These are phyloP conservation scores for Scopulariopsis brevicaulis DNA, from an alignment of 2,329 filamentous ascomycete genomes.

Conservation along the genomic window DNA sequence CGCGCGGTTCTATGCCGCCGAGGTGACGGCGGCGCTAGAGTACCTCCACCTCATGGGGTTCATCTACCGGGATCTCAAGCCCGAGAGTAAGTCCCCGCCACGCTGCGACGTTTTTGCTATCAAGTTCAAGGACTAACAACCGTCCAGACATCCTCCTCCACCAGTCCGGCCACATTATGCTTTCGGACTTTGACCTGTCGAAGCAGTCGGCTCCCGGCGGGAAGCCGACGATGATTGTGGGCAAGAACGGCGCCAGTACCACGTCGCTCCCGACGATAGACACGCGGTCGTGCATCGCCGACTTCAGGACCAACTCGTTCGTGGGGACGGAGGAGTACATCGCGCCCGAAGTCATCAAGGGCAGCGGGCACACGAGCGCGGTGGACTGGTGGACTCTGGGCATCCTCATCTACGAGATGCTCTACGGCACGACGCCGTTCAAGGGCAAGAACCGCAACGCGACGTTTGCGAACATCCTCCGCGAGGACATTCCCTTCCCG, in stretches of 20 bases:
- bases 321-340: slow-evolving; percentile 99
- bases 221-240: slow-evolving; percentile 95
- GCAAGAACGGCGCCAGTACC: slow-evolving; percentile 76
- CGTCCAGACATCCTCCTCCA: slow-evolving; percentile 81
- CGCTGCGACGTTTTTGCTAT: slow-evolving; percentile 6
- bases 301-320: slow-evolving; percentile 97
- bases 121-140: not conserved
- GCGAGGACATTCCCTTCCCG: slow-evolving; percentile 92
- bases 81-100: slow-evolving; percentile 65
- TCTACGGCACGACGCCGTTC: slow-evolving; percentile 96
- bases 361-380: slow-evolving; percentile 93
- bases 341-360: slow-evolving; percentile 96
- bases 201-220: slow-evolving; percentile 96
- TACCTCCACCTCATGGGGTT: slow-evolving; percentile 99
- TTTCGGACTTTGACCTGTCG: slow-evolving; percentile 96
- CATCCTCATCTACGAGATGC: slow-evolving; percentile 97
- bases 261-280: slow-evolving; percentile 92
- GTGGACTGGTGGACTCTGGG: slow-evolving; percentile 99
- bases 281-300: slow-evolving; percentile 94
- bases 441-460: slow-evolving; percentile 98
- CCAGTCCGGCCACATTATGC: slow-evolving; percentile 99
- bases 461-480: slow-evolving; percentile 92
- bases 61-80: slow-evolving; percentile 96
- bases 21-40: slow-evolving; percentile 91
- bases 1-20: slow-evolving; percentile 91